These are phyloP conservation scores for Aegilops bicornis DNA, from an alignment of 176 grass and related monocot genomes.

Conservation along the genomic window DNA sequence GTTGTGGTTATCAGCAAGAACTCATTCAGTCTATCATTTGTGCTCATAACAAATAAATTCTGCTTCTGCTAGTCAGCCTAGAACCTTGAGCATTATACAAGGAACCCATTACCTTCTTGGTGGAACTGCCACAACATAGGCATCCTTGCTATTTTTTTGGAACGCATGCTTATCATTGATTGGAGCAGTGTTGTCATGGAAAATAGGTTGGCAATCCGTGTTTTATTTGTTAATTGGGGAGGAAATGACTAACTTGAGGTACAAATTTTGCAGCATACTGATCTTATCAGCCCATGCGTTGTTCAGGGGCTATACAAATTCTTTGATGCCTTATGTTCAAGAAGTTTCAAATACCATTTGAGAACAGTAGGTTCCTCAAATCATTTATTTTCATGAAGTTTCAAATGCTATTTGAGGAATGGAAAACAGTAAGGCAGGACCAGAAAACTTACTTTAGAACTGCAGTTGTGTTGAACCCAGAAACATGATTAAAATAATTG, in stretches of 20 bases:
- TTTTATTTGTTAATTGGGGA: neutral
- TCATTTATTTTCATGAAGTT: neutral
- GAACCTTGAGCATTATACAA: neutral
- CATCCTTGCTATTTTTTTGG: neutral
- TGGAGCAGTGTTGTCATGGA: neutral
- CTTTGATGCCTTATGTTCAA: neutral
- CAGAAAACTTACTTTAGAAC: neutral
- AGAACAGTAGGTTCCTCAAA: neutral
- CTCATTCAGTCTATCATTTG: no score
- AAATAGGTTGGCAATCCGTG: neutral
- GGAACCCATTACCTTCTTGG: no score
- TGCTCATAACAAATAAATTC: neutral
- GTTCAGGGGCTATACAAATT: neutral
- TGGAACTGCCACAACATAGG: no score
- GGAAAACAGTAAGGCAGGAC: neutral
- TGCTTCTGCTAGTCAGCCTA: neutral
- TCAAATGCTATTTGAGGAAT: neutral
- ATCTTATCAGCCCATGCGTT: neutral
- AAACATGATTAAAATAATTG: neutral
- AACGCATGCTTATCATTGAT: neutral
- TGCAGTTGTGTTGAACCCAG: neutral
- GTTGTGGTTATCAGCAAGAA: neutral
- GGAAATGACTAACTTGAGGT: neutral
- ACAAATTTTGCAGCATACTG: neutral
- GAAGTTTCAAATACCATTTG: neutral